Conservation (phyloP, 2,329 filamentous ascomycete species). For the Fusarium chuoi region DNA sequence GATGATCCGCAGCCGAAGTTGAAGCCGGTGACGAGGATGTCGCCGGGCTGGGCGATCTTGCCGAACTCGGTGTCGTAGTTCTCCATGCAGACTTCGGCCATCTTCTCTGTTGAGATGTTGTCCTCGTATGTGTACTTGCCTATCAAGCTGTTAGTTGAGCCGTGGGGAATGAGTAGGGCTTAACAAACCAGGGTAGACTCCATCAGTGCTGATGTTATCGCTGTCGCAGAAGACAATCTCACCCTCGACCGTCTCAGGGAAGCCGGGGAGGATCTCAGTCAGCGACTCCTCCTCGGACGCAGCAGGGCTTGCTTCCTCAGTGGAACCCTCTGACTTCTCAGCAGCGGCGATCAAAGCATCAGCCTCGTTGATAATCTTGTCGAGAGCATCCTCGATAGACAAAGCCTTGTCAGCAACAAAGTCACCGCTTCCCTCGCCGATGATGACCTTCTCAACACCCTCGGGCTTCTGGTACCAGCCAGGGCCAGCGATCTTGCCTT, state of each 20-base stretch:
- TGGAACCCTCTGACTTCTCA: constrained; percentile 53
- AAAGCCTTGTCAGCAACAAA: constrained; percentile 71
- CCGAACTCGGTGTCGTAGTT: constrained; percentile 87
- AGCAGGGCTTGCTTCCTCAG: not conserved
- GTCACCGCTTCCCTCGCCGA: constrained; percentile 77
- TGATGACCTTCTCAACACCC: constrained; percentile 72
- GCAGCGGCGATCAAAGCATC: constrained; percentile 69
- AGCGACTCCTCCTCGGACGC: constrained; percentile 50
- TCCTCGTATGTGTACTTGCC: constrained; percentile 93
- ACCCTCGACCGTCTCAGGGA: constrained; percentile 83
- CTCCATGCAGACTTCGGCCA: constrained; percentile 92
- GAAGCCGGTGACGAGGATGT: constrained; percentile 86
- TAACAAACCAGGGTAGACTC: constrained; percentile 85
- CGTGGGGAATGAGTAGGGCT: fast-evolving
- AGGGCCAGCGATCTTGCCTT: constrained; percentile 77
- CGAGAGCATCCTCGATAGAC: constrained; percentile 75
- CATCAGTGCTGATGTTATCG: constrained; percentile 80
- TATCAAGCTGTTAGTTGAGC: not conserved
- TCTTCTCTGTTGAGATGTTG: constrained; percentile 76
- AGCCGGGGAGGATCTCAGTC: constrained; percentile 84
- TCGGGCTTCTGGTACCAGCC: constrained; percentile 81
- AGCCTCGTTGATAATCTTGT: constrained; percentile 75
- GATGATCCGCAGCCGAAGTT: constrained; percentile 89
- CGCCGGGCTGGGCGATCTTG: constrained; percentile 70
- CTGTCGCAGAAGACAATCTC: constrained; percentile 78